Conservation (phyloP, 176 grass and related monocot genomes). For the Stipa capillata region DNA sequence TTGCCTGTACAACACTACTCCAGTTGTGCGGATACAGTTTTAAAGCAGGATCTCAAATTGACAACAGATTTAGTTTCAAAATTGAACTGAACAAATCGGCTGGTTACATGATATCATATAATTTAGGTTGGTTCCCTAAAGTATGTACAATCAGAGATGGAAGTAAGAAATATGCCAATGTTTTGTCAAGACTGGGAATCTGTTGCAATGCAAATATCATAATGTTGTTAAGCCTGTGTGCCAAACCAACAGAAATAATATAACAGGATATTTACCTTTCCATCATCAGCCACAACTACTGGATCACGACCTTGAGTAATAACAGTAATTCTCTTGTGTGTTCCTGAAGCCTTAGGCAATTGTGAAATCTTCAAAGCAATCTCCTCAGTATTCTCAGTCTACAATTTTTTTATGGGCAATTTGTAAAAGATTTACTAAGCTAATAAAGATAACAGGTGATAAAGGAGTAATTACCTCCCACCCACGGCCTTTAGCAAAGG, state of each 20-base stretch:
- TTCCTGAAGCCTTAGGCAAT: slow-evolving; percentile 58
- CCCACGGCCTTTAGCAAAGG: slow-evolving; percentile 78
- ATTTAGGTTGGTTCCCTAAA: background rate
- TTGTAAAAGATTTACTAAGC: too few species aligned
- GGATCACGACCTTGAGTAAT: slow-evolving; percentile 95
- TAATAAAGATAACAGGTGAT: too few species aligned
- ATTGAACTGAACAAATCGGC: background rate
- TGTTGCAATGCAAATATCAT: background rate
- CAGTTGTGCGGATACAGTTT: background rate
- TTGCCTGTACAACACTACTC: background rate
- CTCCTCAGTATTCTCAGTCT: slow-evolving; percentile 93
- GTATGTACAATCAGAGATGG: background rate
- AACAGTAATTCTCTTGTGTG: slow-evolving; percentile 71
- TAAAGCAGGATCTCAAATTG: background rate
- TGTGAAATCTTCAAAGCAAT: slow-evolving; percentile 90
- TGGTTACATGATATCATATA: background rate
- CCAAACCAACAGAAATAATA: background rate
- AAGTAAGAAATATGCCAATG: background rate
- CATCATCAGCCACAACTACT: slow-evolving; percentile 83
- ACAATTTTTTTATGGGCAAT: slow-evolving; percentile 34
- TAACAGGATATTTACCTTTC: slow-evolving; percentile 45
- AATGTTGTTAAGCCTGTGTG: background rate
- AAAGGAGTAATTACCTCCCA: slow-evolving; percentile 94
- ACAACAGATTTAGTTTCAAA: background rate
- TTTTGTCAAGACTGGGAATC: background rate